Conservation (phyloP, 2,329 filamentous ascomycete species). For the Fusarium domesticum region DNA sequence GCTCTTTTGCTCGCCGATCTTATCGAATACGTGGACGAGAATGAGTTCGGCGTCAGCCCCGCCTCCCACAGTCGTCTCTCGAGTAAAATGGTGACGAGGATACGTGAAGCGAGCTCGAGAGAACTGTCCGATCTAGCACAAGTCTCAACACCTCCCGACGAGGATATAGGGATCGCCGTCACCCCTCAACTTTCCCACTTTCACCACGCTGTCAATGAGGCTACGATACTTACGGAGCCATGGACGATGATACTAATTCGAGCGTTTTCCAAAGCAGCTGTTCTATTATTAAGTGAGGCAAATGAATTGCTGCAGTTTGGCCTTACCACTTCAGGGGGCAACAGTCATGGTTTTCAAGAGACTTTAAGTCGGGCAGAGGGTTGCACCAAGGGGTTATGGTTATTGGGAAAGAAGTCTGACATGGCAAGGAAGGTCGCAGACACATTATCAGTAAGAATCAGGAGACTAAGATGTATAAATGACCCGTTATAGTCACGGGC, state of each 20-base stretch:
- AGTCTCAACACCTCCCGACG: constrained; percentile 38
- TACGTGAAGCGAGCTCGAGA: constrained; percentile 43
- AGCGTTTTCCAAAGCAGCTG: constrained; percentile 48
- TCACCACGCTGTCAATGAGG: constrained; percentile 52
- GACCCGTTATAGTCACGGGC: no score
- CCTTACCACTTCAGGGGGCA: constrained; percentile 16
- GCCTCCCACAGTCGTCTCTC: constrained; percentile 23
- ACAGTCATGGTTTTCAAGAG: constrained; percentile 25
- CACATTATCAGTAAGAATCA: constrained; percentile 14
- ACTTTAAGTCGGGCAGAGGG: constrained; percentile 41
- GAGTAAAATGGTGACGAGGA: constrained; percentile 35
- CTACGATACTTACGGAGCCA: constrained; percentile 55
- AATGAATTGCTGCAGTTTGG: constrained; percentile 22
- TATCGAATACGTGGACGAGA: constrained; percentile 47
- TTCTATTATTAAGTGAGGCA: constrained; percentile 35
- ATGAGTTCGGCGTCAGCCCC: constrained; percentile 21
- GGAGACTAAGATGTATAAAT: no score
- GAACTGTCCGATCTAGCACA: constrained; percentile 48
- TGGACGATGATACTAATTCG: constrained; percentile 57
- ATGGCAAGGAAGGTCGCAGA: constrained; percentile 34
- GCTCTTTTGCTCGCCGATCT: constrained; percentile 53
- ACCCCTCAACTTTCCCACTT: constrained; percentile 39
- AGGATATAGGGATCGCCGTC: constrained; percentile 6
- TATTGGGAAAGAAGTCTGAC: constrained; percentile 54
- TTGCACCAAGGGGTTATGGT: constrained; percentile 52